A percentile compares a stretch with the other conserved stretches of the same genome.
These are phyloP conservation scores for Immersiporthe knoxdaviesiana DNA, from an alignment of 2,329 filamentous ascomycete genomes.

Conservation along the genomic window DNA sequence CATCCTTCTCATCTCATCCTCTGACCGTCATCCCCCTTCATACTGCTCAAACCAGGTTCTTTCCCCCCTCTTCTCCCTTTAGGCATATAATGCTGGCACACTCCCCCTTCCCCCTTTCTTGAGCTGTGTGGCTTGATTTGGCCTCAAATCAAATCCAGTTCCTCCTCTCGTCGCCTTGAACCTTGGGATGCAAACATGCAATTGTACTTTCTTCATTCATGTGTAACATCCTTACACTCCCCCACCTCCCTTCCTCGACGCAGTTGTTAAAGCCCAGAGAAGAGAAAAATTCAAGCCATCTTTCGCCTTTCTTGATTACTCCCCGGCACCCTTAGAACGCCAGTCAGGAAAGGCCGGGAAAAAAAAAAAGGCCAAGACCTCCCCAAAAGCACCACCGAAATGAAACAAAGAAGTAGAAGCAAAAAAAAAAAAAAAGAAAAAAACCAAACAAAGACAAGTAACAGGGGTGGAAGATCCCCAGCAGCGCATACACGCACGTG, in stretches of 20 bases:
- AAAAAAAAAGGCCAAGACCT: neutral
- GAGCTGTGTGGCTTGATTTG: neutral
- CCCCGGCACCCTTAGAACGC: conserved; percentile 17
- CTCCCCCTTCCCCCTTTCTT: neutral
- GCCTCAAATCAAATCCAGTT: neutral
- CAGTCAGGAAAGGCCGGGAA: conserved; percentile 20
- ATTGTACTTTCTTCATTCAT: conserved; percentile 8
- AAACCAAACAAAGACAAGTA: neutral
- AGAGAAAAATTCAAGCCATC: neutral
- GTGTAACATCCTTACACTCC: neutral
- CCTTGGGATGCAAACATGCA: neutral
- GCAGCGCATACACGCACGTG: conserved; percentile 16
- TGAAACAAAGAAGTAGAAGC: too few relatives aligned
- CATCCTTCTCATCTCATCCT: neutral
- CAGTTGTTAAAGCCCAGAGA: neutral
- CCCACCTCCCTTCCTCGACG: neutral
- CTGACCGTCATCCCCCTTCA: neutral
- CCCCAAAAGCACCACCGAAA: conserved; percentile 1
- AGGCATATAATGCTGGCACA: conserved; percentile 13
- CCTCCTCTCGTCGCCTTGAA: neutral
- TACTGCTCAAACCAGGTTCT: neutral
- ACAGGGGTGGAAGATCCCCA: neutral
- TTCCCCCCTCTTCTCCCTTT: neutral
- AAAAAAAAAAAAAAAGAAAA: conserved; percentile 10
- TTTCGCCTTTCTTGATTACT: conserved; percentile 4